phyloP scores from a whole-genome alignment of 108 stramenopile species.

The Fragilariopsis cylindrus region DNA sequence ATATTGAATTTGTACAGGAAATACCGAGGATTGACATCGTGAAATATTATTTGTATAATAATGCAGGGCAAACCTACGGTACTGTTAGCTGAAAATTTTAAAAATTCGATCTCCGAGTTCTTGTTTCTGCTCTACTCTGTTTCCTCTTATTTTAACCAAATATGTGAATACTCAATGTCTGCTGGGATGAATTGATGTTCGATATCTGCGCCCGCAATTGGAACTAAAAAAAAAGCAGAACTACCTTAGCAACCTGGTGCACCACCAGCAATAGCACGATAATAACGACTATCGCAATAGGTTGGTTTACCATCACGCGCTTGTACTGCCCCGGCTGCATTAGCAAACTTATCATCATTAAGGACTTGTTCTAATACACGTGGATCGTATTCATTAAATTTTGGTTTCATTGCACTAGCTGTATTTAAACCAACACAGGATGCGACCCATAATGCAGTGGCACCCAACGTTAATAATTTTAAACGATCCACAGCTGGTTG shows the following conservation, averaged over 20 bases:
- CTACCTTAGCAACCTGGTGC: conserved; percentile 56
- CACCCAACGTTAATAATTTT: conserved; percentile 47
- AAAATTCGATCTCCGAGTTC: no score
- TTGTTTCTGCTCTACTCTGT: no score
- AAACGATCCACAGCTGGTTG: conserved; percentile 75
- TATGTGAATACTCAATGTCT: no score
- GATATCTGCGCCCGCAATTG: no score
- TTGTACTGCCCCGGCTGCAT: conserved; percentile 53
- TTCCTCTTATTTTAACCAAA: no score
- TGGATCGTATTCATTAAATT: conserved; percentile 88
- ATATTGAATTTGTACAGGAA: no score
- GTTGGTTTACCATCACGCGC: conserved; percentile 74
- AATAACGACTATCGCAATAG: conserved; percentile 87
- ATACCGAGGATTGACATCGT: no score
- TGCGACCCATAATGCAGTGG: conserved; percentile 61
- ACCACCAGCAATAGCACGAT: conserved; percentile 83
- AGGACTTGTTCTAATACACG: conserved; percentile 62
- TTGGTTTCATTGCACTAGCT: conserved; percentile 53
- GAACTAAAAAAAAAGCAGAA: neutral
- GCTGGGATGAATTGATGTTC: no score
- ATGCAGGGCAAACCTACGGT: no score
- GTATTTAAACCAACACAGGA: conserved; percentile 71
- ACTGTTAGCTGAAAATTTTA: no score
- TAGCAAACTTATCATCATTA: conserved; percentile 72
- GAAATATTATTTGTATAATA: no score